Evolutionary conservation across 768 basidiomycete species (phyloP), one percentile per base, ranked within the genome.

Genomic region (Trametes cingulata): DNA sequence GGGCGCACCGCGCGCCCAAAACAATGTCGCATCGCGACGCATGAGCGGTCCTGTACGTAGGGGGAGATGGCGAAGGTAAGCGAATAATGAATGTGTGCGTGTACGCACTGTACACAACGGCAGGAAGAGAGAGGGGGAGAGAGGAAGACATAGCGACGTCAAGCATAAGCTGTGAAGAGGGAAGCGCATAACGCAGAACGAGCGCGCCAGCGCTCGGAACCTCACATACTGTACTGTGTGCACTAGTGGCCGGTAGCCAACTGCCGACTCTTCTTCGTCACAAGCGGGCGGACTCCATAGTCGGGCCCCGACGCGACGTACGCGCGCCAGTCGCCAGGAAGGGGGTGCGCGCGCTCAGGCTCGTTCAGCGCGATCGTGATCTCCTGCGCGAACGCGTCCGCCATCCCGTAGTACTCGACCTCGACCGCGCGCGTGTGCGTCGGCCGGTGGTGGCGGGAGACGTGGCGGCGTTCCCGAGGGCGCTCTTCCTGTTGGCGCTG

Each of bases 291-390:
- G 47, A 55, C 53, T 19, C 60, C 53, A 17, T 50, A 62, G 15
- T 57, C 56, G 29, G 39, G 15, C 35, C 51, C 50, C 48, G 41
- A 35, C 50, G 50, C 45, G 33, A 56, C 55, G 50, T 40, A 46
- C 40, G 40, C 36, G 35, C 49, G 42, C 60, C 55, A 62, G 46
- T 61, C 60, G 54, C 40, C n/a, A 41, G 60, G 54, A 8, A 56
- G 60, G 17, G 60, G 60, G 41, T n/a, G 15, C 60, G 54, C 60
- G 33, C 54, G 48, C 54, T 61, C 60, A 15, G 53, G 60, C 54
- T 61, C 60, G 22, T 39, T 29, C 27, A 61, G 60, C 49, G 60
- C 54, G 41, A 56, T 25, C 48, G 54, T 49, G 54, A 56, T 56
- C 49, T 60, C 52, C 39, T 49, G 45, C 52, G 52, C 14, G 46